Evolutionary conservation across 1,284 basidiomycete genomes (phyloP), one percentile per base, ranked within the genome.

Genomic region (Amylostereum areolatum): DNA sequence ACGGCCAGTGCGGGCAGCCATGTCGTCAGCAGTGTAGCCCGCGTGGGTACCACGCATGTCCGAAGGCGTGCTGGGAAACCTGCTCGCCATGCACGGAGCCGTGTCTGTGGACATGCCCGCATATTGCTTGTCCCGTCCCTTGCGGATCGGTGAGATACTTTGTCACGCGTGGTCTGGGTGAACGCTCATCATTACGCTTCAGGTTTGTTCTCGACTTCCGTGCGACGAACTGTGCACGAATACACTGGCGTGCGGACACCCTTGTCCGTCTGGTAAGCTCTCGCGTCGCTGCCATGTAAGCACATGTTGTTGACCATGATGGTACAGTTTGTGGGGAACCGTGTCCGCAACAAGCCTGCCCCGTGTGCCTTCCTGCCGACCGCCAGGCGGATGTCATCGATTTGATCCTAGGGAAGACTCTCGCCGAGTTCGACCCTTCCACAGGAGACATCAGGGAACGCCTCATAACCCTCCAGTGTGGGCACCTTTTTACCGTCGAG

Each of bases 401-500:
- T 57, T 57, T 85, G 33, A 65, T 88, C 52, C 60, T 85, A 65
- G 68, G 74, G 35, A 67, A 74, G 11, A 70, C 71, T 0, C 59
- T 88, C 5, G 65, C 55, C 3, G 82, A 87, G 0, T 59, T 85
- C 24, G 63, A 74, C 5, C 61, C 66, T 0, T 66, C 71, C 18
- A 52, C 59, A 5, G 70, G 64, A 3, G 65, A 67, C 2, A 47
- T 79, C 42, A 74, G 78, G 53, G 75, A 81, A 40, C 64, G 78
- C 5, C 59, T 83, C 25, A 83, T 89, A 56, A 85, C 80, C 0
- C 68, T 86, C 25, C 69, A 66, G 12, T 89, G 86, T 56, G 57
- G 75, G 0, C 86, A 89, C 58, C 64, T 75, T 1, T 89, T 89
- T 61, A 87, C 86, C 0, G 77, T 86, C 4, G 83, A 85, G 59